phyloP scores from a whole-genome alignment of 23 red algal genomes.

The Gracilaria vermiculophylla region DNA sequence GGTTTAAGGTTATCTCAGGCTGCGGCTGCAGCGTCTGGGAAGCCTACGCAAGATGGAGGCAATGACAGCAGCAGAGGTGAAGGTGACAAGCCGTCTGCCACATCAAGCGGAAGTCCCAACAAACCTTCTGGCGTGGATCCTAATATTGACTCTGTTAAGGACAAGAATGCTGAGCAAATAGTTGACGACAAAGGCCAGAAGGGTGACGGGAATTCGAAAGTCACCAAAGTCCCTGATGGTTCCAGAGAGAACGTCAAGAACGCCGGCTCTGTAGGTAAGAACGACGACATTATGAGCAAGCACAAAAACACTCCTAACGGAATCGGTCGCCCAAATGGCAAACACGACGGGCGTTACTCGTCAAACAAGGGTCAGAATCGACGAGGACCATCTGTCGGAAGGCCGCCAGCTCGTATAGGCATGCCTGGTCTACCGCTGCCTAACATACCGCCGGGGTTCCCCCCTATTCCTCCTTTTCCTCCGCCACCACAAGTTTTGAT shows the following conservation, averaged over 20 bases:
- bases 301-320: not conserved
- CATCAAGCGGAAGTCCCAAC: not conserved
- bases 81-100: not conserved
- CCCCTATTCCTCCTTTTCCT: conserved; percentile 57
- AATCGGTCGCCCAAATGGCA: not conserved
- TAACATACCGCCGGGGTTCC: conserved; percentile 44
- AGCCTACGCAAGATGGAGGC: not conserved
- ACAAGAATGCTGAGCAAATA: too few species aligned
- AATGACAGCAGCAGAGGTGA: not conserved
- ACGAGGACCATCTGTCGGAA: conserved; percentile 15
- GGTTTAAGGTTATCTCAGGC: conserved; percentile 63
- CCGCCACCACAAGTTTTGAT: conserved; percentile 57
- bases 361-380: conserved; percentile 38
- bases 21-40: conserved; percentile 40
- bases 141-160: not conserved
- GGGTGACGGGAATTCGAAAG: not conserved
- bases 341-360: conserved; percentile 14
- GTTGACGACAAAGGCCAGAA: not conserved
- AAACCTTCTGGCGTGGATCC: not conserved
- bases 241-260: not conserved
- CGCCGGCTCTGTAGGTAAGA: not conserved
- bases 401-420: conserved; percentile 20
- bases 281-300: not conserved
- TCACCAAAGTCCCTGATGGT: not conserved
- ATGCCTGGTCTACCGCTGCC: conserved; percentile 48